Base-by-base conservation (phyloP, 441 rosid genomes). In the Manihot esculenta region DNA sequence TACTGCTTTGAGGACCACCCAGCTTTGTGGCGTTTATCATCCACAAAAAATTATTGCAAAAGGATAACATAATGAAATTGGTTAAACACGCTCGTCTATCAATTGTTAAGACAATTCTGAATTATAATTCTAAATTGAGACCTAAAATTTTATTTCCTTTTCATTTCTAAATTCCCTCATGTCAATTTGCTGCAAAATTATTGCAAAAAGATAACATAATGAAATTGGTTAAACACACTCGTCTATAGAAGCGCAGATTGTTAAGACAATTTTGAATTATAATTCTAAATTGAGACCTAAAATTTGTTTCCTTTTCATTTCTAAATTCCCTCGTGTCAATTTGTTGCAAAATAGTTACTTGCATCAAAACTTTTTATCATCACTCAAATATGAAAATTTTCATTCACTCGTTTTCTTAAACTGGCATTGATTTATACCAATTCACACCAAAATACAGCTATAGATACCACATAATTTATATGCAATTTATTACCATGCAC, bases 21-120 rank as follows among this genome's bases (percentile, higher is more conserved):
- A 65, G 57, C 23, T 55, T 55, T 23, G 33, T 56, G 27, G 20
- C 63, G 57, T 57, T 26, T 54, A 63, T 53, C 33, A 71, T 45
- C 74, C 21, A 53, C 63, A 30, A 62, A 23, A 3, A 26, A 6
- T 41, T 23, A 24, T 27, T 5, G 24, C 70, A 35, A 70, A 70
- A 61, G 23, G 24, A 50, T 5, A 49, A 59, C 12, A 23, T 35
- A 48, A 0, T 7, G 38, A 27, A 56, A 24, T n/a, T 33, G 26
- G 42, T 56, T 51, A 62, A 57, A 35, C 42, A 30, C 26, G 14
- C 5, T 15, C 5, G 20, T 13, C 33, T 1, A 23, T 27, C 12
- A 2, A 20, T 12, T 20, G 45, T 23, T 11, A 23, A 64, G 68
- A 64, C 45, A 20, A 47, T 10, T 45, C 0, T 48, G 35, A 45